Percentiles rank a stretch among this genome's conserved stretches.
Conservation (phyloP, 2,329 filamentous ascomycete species). For the Neonectria hederae region DNA sequence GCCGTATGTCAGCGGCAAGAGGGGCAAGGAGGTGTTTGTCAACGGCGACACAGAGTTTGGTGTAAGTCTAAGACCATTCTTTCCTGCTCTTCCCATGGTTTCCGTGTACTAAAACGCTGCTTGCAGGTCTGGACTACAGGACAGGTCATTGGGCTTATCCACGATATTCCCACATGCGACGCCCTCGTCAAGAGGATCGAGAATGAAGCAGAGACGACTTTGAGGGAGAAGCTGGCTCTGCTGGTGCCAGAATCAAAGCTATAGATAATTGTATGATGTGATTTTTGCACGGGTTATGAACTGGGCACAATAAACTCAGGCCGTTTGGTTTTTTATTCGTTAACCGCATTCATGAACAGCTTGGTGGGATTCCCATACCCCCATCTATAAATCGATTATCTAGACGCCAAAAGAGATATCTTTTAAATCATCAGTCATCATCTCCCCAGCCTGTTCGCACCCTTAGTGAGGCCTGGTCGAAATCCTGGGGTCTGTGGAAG, state of each 20-base stretch:
- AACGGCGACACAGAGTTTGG: constrained; percentile 92
- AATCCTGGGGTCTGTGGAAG: constrained; percentile 28
- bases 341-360: constrained; percentile 19
- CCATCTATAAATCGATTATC: constrained; percentile 16
- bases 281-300: constrained; percentile 16
- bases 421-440: background rate
- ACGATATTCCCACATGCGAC: constrained; percentile 82
- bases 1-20: constrained; percentile 86
- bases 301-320: background rate
- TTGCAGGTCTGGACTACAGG: constrained; percentile 92
- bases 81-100: constrained; percentile 6
- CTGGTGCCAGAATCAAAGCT: constrained; percentile 68
- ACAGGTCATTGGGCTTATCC: constrained; percentile 90
- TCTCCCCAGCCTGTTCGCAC: background rate
- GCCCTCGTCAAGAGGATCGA: constrained; percentile 77
- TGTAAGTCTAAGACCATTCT: constrained; percentile 62
- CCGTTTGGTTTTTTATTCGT: constrained; percentile 7
- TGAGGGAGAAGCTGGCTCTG: constrained; percentile 68
- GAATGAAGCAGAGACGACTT: constrained; percentile 74
- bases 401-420: constrained; percentile 13
- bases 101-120: constrained; percentile 29
- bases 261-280: constrained; percentile 47
- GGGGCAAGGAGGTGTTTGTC: constrained; percentile 89
- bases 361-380: constrained; percentile 14
- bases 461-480: background rate